Percentiles rank a stretch among this genome's conserved stretches.
Conservation (phyloP, 805 yeast species). For the Starmerella bacillaris region DNA sequence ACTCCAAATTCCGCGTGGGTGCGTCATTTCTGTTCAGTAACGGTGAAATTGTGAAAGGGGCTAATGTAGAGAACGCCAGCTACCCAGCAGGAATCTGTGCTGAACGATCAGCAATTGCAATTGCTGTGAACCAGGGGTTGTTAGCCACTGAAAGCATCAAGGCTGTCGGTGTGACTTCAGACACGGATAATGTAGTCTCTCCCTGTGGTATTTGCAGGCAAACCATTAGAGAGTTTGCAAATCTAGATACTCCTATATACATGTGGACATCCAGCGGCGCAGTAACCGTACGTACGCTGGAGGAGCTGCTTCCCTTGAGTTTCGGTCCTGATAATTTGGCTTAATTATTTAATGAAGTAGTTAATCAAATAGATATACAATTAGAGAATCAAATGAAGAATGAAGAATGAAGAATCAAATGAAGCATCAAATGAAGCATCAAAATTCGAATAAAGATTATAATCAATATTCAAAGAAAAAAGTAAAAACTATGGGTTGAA, state of each 20-base stretch:
- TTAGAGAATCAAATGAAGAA: too few relatives aligned
- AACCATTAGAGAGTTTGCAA: constrained; percentile 63
- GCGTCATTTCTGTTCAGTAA: constrained; percentile 43
- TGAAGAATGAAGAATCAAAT: too few relatives aligned
- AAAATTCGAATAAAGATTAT: too few relatives aligned
- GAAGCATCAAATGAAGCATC: too few relatives aligned
- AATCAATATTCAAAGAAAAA: too few relatives aligned
- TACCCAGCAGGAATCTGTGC: constrained; percentile 70
- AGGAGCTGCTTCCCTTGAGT: constrained; percentile 58
- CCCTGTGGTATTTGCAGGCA: constrained; percentile 97
- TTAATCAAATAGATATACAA: too few relatives aligned
- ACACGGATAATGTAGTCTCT: constrained; percentile 37
- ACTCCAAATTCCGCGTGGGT: constrained; percentile 71
- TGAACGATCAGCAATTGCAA: constrained; percentile 46
- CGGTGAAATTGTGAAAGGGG: constrained; percentile 44
- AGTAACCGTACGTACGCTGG: constrained; percentile 31
- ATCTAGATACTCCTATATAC: constrained; percentile 35
- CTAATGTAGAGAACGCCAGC: constrained; percentile 85
- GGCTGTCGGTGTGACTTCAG: constrained; percentile 54
- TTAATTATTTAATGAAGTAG: neutral
- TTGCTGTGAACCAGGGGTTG: constrained; percentile 31
- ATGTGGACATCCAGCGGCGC: constrained; percentile 39
- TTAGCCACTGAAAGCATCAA: constrained; percentile 24
- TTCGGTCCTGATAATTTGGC: constrained; percentile 68
- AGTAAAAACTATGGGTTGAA: too few relatives aligned